Evolutionary conservation across 768 basidiomycete genomes (phyloP).

Genomic region (Rickenella mellea): DNA sequence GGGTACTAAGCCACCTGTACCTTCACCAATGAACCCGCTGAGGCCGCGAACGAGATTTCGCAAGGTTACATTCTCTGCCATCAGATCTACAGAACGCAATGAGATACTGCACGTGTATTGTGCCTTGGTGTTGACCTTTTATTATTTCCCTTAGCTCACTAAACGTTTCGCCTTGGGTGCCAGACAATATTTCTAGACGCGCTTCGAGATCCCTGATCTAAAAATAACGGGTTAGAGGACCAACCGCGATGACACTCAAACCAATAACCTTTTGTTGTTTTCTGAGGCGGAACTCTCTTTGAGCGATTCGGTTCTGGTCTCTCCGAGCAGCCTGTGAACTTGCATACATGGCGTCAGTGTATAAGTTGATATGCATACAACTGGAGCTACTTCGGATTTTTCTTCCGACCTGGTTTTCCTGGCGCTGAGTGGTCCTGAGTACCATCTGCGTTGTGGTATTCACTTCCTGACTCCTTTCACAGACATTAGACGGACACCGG

Average conservation of each 20-base stretch:
- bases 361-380: slow-evolving; percentile 21
- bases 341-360: slow-evolving; percentile 6
- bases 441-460: slow-evolving; percentile 28
- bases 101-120: background rate
- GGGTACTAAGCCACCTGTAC: slow-evolving; percentile 65
- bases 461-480: slow-evolving; percentile 56
- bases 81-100: slow-evolving; percentile 46
- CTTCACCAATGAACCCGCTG: slow-evolving; percentile 79
- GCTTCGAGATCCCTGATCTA: slow-evolving; percentile 95
- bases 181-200: slow-evolving; percentile 88
- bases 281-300: slow-evolving; percentile 84
- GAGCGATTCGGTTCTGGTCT: slow-evolving; percentile 88
- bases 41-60: slow-evolving; percentile 71
- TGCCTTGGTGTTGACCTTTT: slow-evolving; percentile 38
- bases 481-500: slow-evolving; percentile 2
- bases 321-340: slow-evolving; percentile 84
- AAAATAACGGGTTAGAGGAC: background rate
- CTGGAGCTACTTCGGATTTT: slow-evolving; percentile 67
- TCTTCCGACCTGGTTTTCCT: slow-evolving; percentile 71
- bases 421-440: slow-evolving; percentile 8
- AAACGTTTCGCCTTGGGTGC: slow-evolving; percentile 83
- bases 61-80: slow-evolving; percentile 83
- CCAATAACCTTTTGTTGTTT: slow-evolving; percentile 74
- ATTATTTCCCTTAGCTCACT: slow-evolving; percentile 76
- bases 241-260: background rate